phyloP scores from a whole-genome alignment of 1,284 basidiomycete species.

The Blastosporella zonata region DNA sequence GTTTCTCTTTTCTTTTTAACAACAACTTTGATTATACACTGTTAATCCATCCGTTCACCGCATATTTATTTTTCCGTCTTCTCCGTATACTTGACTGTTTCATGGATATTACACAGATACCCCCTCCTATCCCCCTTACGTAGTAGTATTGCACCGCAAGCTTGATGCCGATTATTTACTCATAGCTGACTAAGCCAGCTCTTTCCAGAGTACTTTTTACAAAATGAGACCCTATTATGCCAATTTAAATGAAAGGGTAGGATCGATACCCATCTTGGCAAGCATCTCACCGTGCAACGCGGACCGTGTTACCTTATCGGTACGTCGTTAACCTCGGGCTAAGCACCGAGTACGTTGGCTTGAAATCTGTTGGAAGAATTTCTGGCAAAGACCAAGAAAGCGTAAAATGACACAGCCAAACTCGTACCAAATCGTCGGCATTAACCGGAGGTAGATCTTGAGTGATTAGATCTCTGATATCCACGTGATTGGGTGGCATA shows the following conservation, averaged over 20 bases:
- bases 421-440: background rate
- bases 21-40: background rate
- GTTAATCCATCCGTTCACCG: background rate
- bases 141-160: too few species aligned
- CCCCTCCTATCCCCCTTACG: slow-evolving; percentile 7
- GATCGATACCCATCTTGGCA: background rate
- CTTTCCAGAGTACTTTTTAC: too few species aligned
- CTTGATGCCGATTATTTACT: too few species aligned
- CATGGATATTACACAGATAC: slow-evolving; percentile 16
- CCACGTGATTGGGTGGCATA: slow-evolving; percentile 3
- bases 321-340: too few species aligned
- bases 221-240: too few species aligned
- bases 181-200: too few species aligned
- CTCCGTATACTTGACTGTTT: slow-evolving; percentile 10
- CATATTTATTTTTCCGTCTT: slow-evolving; percentile 3
- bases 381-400: background rate
- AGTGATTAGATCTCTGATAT: background rate
- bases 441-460: background rate
- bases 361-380: background rate
- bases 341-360: too few species aligned
- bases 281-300: background rate
- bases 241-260: too few species aligned
- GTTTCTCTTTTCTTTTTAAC: background rate
- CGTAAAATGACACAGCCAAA: too few species aligned
- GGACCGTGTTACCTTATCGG: background rate